Evolutionary conservation across 2,329 filamentous ascomycete genomes (phyloP).

Genomic region (Beauveria brongniartii): DNA sequence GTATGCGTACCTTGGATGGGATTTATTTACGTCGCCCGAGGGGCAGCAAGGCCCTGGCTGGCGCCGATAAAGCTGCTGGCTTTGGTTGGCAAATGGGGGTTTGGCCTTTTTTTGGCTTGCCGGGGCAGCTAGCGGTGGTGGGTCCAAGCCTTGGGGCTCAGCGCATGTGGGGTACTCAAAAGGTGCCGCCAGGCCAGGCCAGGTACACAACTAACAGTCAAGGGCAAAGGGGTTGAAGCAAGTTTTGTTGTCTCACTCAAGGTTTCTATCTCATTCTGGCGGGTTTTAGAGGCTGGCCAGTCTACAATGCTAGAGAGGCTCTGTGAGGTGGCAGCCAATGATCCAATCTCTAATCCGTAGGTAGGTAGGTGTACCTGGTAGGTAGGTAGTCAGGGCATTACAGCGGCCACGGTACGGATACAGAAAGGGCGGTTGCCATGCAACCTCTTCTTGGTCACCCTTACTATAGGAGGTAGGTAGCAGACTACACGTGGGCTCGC

Average conservation of each 20-base stretch:
- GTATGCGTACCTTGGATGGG: background rate
- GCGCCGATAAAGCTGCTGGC: background rate
- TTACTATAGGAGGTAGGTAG: too few relatives aligned
- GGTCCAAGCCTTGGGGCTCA: constrained; percentile 8
- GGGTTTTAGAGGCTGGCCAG: background rate
- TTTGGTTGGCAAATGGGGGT: background rate
- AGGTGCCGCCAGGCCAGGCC: background rate
- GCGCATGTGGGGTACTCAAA: background rate
- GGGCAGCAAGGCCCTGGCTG: background rate
- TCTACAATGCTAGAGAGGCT: too few relatives aligned
- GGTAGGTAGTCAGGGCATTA: background rate
- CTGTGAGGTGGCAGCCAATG: too few relatives aligned
- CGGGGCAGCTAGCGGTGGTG: background rate
- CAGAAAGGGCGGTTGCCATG: background rate
- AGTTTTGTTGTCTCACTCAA: too few relatives aligned
- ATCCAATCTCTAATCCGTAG: too few relatives aligned
- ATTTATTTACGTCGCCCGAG: background rate
- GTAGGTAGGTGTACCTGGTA: background rate
- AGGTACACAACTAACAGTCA: too few relatives aligned
- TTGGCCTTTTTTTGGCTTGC: background rate
- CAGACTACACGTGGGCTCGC: background rate
- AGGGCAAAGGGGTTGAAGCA: too few relatives aligned
- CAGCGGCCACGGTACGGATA: background rate
- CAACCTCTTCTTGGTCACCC: background rate
- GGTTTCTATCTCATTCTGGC: too few relatives aligned